These are phyloP conservation scores for Vitis amurensis DNA, from an alignment of 164 flowering plant species.

Conservation along the genomic window DNA sequence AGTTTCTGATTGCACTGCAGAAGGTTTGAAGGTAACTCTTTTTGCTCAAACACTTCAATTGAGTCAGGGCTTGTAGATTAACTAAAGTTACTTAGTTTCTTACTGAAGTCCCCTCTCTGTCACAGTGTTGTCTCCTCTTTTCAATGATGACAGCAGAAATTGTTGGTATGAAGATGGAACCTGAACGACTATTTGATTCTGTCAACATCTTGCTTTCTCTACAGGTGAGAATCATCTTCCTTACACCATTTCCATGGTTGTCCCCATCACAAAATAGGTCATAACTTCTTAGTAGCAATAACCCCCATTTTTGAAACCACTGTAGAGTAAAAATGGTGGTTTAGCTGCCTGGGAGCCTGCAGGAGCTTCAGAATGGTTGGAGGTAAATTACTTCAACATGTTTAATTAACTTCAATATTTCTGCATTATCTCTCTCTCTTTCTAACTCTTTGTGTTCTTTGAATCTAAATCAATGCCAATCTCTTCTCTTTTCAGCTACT, in stretches of 20 bases:
- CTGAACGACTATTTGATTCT: constrained; percentile 41
- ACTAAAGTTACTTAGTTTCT: not conserved
- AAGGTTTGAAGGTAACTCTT: constrained; percentile 41
- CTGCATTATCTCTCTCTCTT: too few relatives aligned
- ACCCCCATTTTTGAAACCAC: not conserved
- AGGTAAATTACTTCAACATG: constrained; percentile 20
- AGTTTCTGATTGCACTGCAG: constrained; percentile 68
- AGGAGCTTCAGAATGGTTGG: constrained; percentile 36
- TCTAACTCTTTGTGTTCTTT: not conserved
- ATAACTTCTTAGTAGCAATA: not conserved
- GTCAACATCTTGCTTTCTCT: constrained; percentile 46
- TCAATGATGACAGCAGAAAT: constrained; percentile 44
- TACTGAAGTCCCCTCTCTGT: not conserved
- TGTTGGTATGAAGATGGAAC: constrained; percentile 44
- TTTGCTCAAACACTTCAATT: not conserved
- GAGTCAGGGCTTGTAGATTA: not conserved
- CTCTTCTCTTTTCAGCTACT: constrained; percentile 7
- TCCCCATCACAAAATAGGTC: too few relatives aligned
- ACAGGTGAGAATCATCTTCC: constrained; percentile 29
- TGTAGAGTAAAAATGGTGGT: constrained; percentile 30
- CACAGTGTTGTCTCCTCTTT: constrained; percentile 37
- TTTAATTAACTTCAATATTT: not conserved
- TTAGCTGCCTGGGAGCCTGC: constrained; percentile 45
- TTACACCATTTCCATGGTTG: too few relatives aligned
- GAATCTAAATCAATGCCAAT: not conserved